Evolutionary conservation across 441 rosid genomes (phyloP).

Genomic region (Brassica balearica): DNA sequence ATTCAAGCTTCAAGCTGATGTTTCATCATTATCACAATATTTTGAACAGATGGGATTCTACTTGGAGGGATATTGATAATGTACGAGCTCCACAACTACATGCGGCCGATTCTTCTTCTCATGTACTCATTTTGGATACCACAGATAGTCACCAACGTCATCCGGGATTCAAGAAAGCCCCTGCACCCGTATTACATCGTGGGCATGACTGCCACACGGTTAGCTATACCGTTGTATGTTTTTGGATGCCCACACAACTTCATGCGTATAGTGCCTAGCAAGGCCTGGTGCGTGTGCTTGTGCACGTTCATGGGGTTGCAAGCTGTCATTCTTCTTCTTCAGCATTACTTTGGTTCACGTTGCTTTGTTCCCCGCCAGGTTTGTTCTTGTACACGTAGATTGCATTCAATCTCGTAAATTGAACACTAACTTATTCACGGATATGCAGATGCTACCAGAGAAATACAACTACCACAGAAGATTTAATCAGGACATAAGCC

Average conservation of each 20-base stretch:
- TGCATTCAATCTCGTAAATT: not conserved
- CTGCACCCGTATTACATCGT: conserved; percentile 92
- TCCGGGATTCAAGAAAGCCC: conserved; percentile 95
- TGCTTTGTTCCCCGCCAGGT: conserved; percentile 99
- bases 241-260: conserved; percentile 98
- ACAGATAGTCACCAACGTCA: conserved; percentile 78
- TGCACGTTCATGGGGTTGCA: conserved; percentile 76
- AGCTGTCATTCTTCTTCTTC: conserved; percentile 87
- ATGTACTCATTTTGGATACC: conserved; percentile 97
- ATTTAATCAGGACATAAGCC: conserved; percentile 56
- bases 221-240: conserved; percentile 84
- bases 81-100: conserved; percentile 88
- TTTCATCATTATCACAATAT: conserved; percentile 20
- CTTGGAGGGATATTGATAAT: conserved; percentile 96
- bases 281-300: conserved; percentile 80
- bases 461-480: conserved; percentile 88
- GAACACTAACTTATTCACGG: not conserved
- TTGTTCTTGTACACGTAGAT: conserved; percentile 28
- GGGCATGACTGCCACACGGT: conserved; percentile 89
- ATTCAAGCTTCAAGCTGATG: conserved; percentile 16
- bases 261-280: conserved; percentile 90
- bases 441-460: conserved; percentile 88
- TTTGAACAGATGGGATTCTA: conserved; percentile 89
- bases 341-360: conserved; percentile 93
- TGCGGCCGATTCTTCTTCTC: conserved; percentile 83